A percentile compares a stretch with the other conserved stretches of the same genome.
These are phyloP conservation scores for Singerocomus inundabilis DNA, from an alignment of 1,284 basidiomycete species.

Conservation along the genomic window DNA sequence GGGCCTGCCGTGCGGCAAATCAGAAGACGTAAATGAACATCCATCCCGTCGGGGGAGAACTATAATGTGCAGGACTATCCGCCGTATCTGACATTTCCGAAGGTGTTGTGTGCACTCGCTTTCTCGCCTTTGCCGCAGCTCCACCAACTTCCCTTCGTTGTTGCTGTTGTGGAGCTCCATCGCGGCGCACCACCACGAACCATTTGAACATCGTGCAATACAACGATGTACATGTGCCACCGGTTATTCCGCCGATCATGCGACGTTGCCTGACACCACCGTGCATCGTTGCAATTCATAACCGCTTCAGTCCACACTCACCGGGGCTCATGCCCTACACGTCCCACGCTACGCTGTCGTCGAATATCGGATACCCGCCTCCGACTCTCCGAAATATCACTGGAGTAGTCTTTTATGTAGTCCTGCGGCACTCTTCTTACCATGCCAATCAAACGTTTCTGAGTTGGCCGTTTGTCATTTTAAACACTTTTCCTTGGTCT, in stretches of 20 bases:
- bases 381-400: not conserved
- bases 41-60: not conserved
- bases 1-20: not conserved
- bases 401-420: not conserved
- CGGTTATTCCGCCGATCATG: not conserved
- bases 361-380: not conserved
- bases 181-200: not conserved
- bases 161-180: not conserved
- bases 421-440: not conserved
- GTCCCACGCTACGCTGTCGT: not conserved
- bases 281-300: slow-evolving; percentile 15
- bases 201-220: not conserved
- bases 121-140: slow-evolving; percentile 1
- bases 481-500: not conserved
- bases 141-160: slow-evolving; percentile 1
- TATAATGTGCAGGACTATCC: not conserved
- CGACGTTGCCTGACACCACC: not conserved
- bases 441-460: slow-evolving; percentile 28
- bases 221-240: slow-evolving; percentile 5
- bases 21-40: slow-evolving; percentile 25
- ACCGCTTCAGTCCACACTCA: not conserved
- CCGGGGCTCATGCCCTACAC: not conserved
- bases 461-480: slow-evolving; percentile 22
- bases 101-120: not conserved
- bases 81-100: not conserved